Evolutionary conservation across 2,329 filamentous ascomycete species (phyloP).

Genomic region (Alternaria rosae): DNA sequence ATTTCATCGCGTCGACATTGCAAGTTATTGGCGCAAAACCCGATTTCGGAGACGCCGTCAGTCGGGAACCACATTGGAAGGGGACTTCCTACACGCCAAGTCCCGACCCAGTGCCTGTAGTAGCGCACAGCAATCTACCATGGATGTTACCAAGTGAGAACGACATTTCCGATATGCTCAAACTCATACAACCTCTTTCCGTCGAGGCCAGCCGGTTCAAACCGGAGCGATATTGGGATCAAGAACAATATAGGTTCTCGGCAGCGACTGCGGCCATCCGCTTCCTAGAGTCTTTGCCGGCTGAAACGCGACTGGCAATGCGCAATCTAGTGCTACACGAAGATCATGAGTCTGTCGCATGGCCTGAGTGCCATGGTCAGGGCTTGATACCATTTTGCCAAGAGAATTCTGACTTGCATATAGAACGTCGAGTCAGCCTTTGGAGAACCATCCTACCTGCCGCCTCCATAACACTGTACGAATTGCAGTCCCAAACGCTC

Average conservation of each 20-base stretch:
- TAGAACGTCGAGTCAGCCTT: conserved; percentile 3
- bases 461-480: background rate
- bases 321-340: background rate
- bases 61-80: no score
- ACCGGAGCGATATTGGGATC: background rate
- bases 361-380: conserved; percentile 8
- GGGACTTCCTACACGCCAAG: no score
- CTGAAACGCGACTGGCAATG: background rate
- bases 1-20: no score
- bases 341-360: background rate
- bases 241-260: background rate
- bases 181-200: background rate
- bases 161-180: background rate
- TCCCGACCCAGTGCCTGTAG: no score
- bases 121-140: no score
- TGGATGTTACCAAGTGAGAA: background rate
- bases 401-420: conserved; percentile 7
- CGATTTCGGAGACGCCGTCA: no score
- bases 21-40: no score
- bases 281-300: background rate
- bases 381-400: conserved; percentile 13
- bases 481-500: background rate
- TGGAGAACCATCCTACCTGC: background rate
- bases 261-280: background rate
- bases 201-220: no score